These are phyloP conservation scores for Kalmanozyma brasiliensis DNA, from an alignment of 1,284 basidiomycete genomes.

Conservation along the genomic window DNA sequence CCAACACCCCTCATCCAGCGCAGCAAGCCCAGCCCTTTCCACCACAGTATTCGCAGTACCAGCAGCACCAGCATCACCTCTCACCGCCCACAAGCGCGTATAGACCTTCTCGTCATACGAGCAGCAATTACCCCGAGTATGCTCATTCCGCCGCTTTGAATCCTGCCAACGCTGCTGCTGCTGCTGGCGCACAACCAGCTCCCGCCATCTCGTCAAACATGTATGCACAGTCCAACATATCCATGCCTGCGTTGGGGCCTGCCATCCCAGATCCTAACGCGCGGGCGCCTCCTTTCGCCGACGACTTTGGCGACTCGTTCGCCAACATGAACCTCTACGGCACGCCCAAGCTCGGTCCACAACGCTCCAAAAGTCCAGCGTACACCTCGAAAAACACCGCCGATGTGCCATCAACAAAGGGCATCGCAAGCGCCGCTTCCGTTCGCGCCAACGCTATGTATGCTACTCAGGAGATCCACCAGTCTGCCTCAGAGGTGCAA, in stretches of 20 bases:
- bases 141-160: slow-evolving; percentile 25
- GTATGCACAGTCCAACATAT: slow-evolving; percentile 60
- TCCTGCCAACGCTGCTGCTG: slow-evolving; percentile 19
- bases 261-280: slow-evolving; percentile 11
- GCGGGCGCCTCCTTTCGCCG: slow-evolving; percentile 52
- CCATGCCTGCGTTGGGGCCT: slow-evolving; percentile 53
- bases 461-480: slow-evolving; percentile 60
- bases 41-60: slow-evolving; percentile 23
- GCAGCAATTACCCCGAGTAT: slow-evolving; percentile 41
- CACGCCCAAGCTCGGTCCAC: slow-evolving; percentile 49
- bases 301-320: slow-evolving; percentile 54
- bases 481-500: slow-evolving; percentile 57
- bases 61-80: slow-evolving; percentile 19
- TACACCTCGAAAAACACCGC: neutral
- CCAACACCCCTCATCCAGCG: slow-evolving; percentile 13
- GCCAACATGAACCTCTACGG: slow-evolving; percentile 53
- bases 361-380: slow-evolving; percentile 32
- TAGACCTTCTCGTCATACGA: slow-evolving; percentile 29
- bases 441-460: slow-evolving; percentile 56
- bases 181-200: slow-evolving; percentile 16
- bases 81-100: slow-evolving; percentile 24
- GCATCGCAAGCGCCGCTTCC: slow-evolving; percentile 17
- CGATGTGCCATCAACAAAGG: slow-evolving; percentile 9
- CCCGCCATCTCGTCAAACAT: slow-evolving; percentile 30
- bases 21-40: slow-evolving; percentile 15